Conservation (phyloP, 2,329 filamentous ascomycete genomes). For the Aspergillus sojae region DNA sequence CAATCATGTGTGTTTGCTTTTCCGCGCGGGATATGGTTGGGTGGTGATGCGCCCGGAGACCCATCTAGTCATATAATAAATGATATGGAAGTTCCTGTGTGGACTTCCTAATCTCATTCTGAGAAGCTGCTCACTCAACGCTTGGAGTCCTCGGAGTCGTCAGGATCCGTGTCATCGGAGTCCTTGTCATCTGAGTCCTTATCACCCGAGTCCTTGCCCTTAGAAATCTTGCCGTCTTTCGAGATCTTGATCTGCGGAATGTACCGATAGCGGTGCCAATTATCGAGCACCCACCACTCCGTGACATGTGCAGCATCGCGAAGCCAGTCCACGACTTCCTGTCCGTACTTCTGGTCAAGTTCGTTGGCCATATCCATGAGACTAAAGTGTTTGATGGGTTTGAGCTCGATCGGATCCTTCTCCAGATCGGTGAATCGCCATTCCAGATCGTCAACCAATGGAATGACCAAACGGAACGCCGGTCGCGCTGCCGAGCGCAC, state of each 20-base stretch:
- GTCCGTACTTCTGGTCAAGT: conserved; percentile 22
- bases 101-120: not conserved
- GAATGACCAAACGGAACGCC: conserved; percentile 33
- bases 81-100: not conserved
- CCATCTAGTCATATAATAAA: not conserved
- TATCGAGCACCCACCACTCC: conserved; percentile 35
- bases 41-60: not conserved
- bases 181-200: not conserved
- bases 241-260: conserved; percentile 4
- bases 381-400: conserved; percentile 27
- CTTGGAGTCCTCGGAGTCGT: not conserved
- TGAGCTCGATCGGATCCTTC: conserved; percentile 28
- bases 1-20: not conserved
- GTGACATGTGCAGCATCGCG: conserved; percentile 29
- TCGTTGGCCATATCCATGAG: conserved; percentile 24
- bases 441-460: conserved; percentile 34
- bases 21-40: not conserved
- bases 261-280: conserved; percentile 31
- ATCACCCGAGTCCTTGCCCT: not conserved
- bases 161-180: not conserved
- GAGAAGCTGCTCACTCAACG: not conserved
- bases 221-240: not conserved
- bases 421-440: conserved; percentile 36
- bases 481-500: conserved; percentile 34
- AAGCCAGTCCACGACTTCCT: conserved; percentile 24